A percentile compares a stretch with the other conserved stretches of the same genome.
Conservation (phyloP, 495 filamentous ascomycete species). For the Neurospora sp. region DNA sequence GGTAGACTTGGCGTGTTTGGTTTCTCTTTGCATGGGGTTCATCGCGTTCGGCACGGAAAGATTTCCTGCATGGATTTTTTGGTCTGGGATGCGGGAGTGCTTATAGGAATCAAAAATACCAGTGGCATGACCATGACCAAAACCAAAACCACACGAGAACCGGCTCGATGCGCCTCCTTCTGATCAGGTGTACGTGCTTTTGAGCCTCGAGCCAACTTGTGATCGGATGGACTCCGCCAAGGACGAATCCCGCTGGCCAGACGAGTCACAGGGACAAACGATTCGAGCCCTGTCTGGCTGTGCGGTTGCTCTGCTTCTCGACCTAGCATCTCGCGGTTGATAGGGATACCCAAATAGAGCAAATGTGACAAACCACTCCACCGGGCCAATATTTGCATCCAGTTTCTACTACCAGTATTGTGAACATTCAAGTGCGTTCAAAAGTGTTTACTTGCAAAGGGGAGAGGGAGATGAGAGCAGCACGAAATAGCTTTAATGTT, state of each 20-base stretch:
- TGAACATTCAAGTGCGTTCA: background rate
- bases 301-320: background rate
- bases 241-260: background rate
- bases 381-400: background rate
- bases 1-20: slow-evolving; percentile 23
- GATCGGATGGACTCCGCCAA: background rate
- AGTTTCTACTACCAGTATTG: background rate
- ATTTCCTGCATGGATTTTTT: slow-evolving; percentile 24
- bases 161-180: slow-evolving; percentile 3
- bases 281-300: background rate
- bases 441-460: background rate
- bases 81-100: slow-evolving; percentile 30
- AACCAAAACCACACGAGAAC: slow-evolving; percentile 1
- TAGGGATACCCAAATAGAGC: background rate
- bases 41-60: slow-evolving; percentile 30
- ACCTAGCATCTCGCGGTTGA: background rate
- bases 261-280: background rate
- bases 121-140: slow-evolving; percentile 24
- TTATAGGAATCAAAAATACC: slow-evolving; percentile 33
- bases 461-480: background rate
- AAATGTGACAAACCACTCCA: background rate
- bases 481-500: background rate
- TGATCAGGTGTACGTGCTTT: background rate
- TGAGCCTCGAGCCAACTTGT: background rate
- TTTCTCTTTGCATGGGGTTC: slow-evolving; percentile 30